These are phyloP conservation scores for Lippia alba DNA, from an alignment of 305 asterid species.

Conservation along the genomic window DNA sequence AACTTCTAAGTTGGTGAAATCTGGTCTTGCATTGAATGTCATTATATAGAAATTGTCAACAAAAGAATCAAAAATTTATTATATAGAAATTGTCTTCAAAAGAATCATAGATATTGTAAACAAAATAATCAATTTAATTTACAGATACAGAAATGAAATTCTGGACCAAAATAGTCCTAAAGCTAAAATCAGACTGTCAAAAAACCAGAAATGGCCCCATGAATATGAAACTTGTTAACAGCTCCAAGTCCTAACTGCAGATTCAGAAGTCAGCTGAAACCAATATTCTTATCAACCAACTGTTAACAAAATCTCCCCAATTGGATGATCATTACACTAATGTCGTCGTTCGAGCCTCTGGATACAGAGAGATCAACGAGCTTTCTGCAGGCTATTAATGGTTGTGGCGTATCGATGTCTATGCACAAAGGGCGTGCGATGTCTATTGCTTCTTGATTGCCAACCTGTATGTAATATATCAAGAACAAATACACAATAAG, in stretches of 20 bases:
- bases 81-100: no score
- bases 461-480: conserved; percentile 57
- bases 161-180: neutral
- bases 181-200: no score
- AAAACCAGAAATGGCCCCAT: no score
- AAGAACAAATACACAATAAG: neutral
- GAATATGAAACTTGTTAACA: no score
- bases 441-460: conserved; percentile 84
- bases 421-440: conserved; percentile 52
- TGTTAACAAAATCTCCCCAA: conserved; percentile 37
- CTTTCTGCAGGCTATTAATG: conserved; percentile 63
- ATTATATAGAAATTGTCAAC: no score
- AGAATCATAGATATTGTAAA: no score
- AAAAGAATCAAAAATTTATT: no score
- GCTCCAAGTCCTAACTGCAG: neutral
- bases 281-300: neutral
- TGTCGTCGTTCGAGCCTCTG: conserved; percentile 76
- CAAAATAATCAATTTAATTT: no score
- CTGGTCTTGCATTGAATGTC: no score
- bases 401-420: conserved; percentile 41
- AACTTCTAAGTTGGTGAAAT: no score
- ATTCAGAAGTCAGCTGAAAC: neutral
- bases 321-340: conserved; percentile 65
- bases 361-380: conserved; percentile 71
- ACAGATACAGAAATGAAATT: no score